These are phyloP conservation scores for Casaregolazyma suthepensis DNA, from an alignment of 1,139 yeast genomes.

Conservation along the genomic window DNA sequence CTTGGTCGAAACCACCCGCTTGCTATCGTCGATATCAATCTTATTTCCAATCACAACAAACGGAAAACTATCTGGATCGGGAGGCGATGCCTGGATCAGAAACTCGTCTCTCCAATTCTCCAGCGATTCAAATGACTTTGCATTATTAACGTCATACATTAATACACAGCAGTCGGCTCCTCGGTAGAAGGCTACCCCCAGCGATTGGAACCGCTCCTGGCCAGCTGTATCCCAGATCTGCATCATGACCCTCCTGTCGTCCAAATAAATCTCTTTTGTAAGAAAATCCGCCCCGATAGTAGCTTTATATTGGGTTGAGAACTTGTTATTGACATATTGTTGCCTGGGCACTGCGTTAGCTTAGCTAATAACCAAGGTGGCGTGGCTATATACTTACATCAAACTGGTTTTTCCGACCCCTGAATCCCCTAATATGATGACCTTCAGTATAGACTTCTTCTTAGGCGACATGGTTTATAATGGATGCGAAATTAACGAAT, in stretches of 20 bases:
- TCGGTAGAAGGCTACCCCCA: constrained; percentile 95
- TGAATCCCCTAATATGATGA: constrained; percentile 91
- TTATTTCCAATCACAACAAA: constrained; percentile 93
- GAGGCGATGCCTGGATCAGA: constrained; percentile 83
- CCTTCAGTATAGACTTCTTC: constrained; percentile 87
- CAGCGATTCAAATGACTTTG: constrained; percentile 83
- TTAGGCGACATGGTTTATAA: constrained; percentile 53
- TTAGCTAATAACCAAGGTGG: neutral
- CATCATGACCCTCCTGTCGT: constrained; percentile 72
- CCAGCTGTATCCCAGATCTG: constrained; percentile 94
- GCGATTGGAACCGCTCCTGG: constrained; percentile 82
- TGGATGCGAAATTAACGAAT: neutral
- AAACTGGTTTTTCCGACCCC: constrained; percentile 97
- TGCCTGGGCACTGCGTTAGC: constrained; percentile 40
- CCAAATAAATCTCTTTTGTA: constrained; percentile 82
- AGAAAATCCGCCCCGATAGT: constrained; percentile 97
- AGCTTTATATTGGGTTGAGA: constrained; percentile 93
- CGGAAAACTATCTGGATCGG: constrained; percentile 92
- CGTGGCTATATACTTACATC: constrained; percentile 39
- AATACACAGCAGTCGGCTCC: constrained; percentile 98
- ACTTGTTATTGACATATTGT: constrained; percentile 92
- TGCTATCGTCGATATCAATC: constrained; percentile 88
- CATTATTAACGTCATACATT: constrained; percentile 90
- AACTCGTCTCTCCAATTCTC: constrained; percentile 95
- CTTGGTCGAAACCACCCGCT: constrained; percentile 74